Evolutionary conservation across 495 filamentous ascomycete genomes (phyloP), one percentile per base, ranked within the genome.

Genomic region (Tetracladium setigerum): DNA sequence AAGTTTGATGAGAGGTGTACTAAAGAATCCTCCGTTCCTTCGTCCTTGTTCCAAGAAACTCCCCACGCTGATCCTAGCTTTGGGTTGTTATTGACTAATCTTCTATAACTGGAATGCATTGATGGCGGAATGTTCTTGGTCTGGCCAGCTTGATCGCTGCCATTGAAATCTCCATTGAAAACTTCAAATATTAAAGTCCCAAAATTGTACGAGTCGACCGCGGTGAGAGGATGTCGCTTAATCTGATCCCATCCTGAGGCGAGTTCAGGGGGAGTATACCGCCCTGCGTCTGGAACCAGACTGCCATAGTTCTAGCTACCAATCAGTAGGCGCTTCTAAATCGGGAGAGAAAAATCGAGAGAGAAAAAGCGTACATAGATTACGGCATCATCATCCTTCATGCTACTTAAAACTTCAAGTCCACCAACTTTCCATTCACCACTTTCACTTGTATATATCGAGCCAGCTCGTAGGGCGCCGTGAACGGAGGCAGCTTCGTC

Each of bases 371-470:
- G 51, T 56, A 91, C 87, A 63, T 95, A 95, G 56, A 96, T 89
- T 34, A 95, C 72, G 7, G 87, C 85, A 42, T 95, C 84, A 46
- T 96, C 90, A 31, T 97, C 92, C 60, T 95, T 95, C 66, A 95
- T 84, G 16, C 86, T 95, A 66, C 91, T 96, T 32, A 97, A 62
- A 9, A 95, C 75, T 53, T 98, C 94, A 47, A 97, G 92, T 8
- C 92, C 92, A 4, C 86, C 89, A 2, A 98, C 67, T 62, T 92
- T 96, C 92, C 92, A 98, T 62, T 97, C 92, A 24, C 92, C 92
- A 65, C 92, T 95, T 62, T 97, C 90, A 62, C 87, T 86, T 12
- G 82, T 87, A 60, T 84, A 97, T 53, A 98, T 76, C 0, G 91
- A 95, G 2, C 87, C 85, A 16, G 84, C 80, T 44, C 87, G 78